These are phyloP conservation scores for Termitomyces eurrhizus DNA, from an alignment of 768 basidiomycete genomes.

Conservation along the genomic window DNA sequence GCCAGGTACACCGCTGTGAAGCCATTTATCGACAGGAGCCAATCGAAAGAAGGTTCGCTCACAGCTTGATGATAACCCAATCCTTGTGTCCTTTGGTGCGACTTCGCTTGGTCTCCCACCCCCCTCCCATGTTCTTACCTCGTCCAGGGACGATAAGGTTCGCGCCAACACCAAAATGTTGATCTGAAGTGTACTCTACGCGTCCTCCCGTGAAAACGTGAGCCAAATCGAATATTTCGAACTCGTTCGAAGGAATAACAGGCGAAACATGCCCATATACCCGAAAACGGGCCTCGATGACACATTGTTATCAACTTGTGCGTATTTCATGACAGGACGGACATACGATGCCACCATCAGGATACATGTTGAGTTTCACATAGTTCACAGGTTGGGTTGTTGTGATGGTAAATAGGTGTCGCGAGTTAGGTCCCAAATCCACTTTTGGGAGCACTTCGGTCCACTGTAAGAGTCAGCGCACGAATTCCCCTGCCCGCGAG, in stretches of 20 bases:
- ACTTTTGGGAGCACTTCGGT: conserved; percentile 70
- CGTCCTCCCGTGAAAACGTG: conserved; percentile 88
- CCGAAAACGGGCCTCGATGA: conserved; percentile 78
- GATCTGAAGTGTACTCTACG: conserved; percentile 83
- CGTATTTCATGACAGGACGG: conserved; percentile 3
- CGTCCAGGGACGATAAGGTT: conserved; percentile 91
- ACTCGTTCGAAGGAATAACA: conserved; percentile 47
- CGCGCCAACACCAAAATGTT: conserved; percentile 90
- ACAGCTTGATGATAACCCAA: conserved; percentile 91
- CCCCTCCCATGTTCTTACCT: conserved; percentile 94
- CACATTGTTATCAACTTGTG: conserved; percentile 1
- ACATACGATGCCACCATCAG: conserved; percentile 94
- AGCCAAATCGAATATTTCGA: conserved; percentile 73
- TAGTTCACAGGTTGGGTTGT: conserved; percentile 55
- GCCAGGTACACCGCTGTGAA: conserved; percentile 65
- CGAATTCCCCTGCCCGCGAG: neutral
- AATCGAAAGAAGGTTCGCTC: conserved; percentile 25
- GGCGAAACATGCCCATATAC: conserved; percentile 81
- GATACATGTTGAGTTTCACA: conserved; percentile 92
- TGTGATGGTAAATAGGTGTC: conserved; percentile 81
- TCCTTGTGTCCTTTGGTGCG: conserved; percentile 78
- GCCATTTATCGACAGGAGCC: neutral
- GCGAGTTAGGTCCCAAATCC: conserved; percentile 75
- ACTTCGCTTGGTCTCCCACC: conserved; percentile 97
- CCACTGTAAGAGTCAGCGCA: conserved; percentile 57